phyloP scores from a whole-genome alignment of 2,329 filamentous ascomycete species.

The Colletotrichum limetticola region DNA sequence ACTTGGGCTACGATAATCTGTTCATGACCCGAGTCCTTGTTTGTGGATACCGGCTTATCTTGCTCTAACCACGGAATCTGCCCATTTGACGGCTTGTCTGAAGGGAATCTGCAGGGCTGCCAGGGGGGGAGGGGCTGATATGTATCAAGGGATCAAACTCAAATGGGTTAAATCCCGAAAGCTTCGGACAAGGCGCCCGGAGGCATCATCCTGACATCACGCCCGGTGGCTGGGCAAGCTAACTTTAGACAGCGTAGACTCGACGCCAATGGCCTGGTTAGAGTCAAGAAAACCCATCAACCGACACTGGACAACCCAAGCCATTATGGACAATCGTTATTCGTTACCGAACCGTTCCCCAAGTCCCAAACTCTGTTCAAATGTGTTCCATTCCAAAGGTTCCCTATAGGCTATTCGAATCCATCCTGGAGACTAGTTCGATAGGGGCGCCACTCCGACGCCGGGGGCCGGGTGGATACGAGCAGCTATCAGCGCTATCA shows the following conservation, averaged over 20 bases:
- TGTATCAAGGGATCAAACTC: neutral
- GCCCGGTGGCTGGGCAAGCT: neutral
- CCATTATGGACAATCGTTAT: neutral
- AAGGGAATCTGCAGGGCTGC: neutral
- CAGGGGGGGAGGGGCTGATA: neutral
- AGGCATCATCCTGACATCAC: constrained; percentile 8
- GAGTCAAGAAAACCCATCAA: neutral
- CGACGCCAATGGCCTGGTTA: neutral
- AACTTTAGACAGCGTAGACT: neutral
- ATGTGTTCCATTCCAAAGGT: neutral
- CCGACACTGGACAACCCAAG: neutral
- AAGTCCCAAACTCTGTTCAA: neutral
- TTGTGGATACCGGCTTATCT: constrained; percentile 2
- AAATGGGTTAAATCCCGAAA: neutral
- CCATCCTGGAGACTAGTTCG: neutral
- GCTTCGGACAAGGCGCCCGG: neutral
- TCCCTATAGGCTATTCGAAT: neutral
- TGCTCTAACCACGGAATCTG: neutral
- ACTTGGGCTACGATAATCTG: neutral
- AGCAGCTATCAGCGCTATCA: constrained; percentile 23
- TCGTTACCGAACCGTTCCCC: neutral
- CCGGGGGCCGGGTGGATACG: constrained; percentile 13
- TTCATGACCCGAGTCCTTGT: neutral
- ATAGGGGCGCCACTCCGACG: constrained; percentile 29
- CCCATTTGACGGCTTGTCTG: neutral